These are phyloP conservation scores for Stephania japonica DNA, from an alignment of 164 flowering plant genomes.

Conservation along the genomic window DNA sequence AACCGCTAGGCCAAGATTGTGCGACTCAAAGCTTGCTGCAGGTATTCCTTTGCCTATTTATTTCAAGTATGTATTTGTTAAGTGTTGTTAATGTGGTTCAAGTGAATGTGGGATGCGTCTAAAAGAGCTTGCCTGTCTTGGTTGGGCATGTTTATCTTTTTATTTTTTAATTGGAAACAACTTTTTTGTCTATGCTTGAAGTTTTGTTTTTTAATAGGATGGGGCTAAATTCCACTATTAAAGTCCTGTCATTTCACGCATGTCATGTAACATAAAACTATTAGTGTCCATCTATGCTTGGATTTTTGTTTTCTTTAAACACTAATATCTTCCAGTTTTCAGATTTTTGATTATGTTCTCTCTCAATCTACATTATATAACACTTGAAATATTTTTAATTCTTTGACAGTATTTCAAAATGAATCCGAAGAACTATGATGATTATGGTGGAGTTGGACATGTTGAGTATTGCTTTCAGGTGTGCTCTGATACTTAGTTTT, in stretches of 20 bases:
- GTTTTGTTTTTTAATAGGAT: too few relatives aligned
- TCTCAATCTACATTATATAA: not conserved
- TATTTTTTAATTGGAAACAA: not conserved
- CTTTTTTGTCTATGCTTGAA: too few relatives aligned
- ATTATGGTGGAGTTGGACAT: slow-evolving; percentile 72
- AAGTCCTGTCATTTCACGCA: not conserved
- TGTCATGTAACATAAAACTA: not conserved
- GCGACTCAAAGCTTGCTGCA: slow-evolving; percentile 93
- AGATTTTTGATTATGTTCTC: not conserved
- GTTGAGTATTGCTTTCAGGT: slow-evolving; percentile 91
- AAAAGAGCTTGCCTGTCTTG: not conserved
- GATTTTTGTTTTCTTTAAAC: too few relatives aligned
- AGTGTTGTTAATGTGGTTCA: too few relatives aligned
- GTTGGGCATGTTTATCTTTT: not conserved
- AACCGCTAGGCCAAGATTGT: slow-evolving; percentile 89
- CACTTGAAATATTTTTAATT: slow-evolving; percentile 4
- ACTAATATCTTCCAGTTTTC: too few relatives aligned
- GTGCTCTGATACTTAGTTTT: slow-evolving; percentile 5
- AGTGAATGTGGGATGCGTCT: not conserved
- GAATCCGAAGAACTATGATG: slow-evolving; percentile 62
- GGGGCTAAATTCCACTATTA: not conserved
- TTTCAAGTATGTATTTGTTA: not conserved
- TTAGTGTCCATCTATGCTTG: not conserved
- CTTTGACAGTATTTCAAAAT: slow-evolving; percentile 70
- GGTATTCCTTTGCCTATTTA: slow-evolving; percentile 33